Base-by-base conservation (phyloP, 805 yeast genomes). In the Saccharomycopsis oosterbeekiorum region DNA sequence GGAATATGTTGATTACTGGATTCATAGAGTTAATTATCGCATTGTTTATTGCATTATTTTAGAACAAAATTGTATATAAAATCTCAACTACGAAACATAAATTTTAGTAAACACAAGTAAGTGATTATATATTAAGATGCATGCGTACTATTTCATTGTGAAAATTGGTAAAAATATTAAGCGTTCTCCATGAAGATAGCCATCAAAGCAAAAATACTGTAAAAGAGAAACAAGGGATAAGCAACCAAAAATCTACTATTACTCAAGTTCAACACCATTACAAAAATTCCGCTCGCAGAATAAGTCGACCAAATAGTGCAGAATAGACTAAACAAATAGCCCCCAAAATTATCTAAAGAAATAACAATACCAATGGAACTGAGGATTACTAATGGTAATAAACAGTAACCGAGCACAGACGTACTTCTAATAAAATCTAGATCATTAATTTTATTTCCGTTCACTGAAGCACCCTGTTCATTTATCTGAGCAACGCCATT, bases 141-240 rank as follows among this genome's bases (percentile, higher is more conserved):
- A 37, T 37, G 5, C 12, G 4, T 37, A 5, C 12, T 12, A 37
- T 37, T 14, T 37, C 41, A 37, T 12, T 37, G 41, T 2, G 41
- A 4, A 5, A 12, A 12, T 37, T 37, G 4, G 9, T 12, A 37
- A 24, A 41, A 24, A 24, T 2, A 47, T 62, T 42, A 63, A 11
- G 64, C 43, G 24, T 64, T 64, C 36, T 74, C 78, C 12, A 82
- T 92, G 70, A 94, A 94, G 40, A 94, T 86, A 1, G 97, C 96
- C 96, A 94, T 91, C 67, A 94, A 79, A 39, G 97, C 97, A 78
- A 94, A 94, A 2, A 93, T 92, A 61, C 92, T 84, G 78, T 94
- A 94, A 71, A 93, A 93, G 75, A 94, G 83, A 14, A 88, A 85
- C 68, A 94, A 78, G 1, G 99, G 99, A 70, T 94, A 94, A 1